Conservation (phyloP, 139 green algal genomes). For the Edaphochlamys debaryana region DNA sequence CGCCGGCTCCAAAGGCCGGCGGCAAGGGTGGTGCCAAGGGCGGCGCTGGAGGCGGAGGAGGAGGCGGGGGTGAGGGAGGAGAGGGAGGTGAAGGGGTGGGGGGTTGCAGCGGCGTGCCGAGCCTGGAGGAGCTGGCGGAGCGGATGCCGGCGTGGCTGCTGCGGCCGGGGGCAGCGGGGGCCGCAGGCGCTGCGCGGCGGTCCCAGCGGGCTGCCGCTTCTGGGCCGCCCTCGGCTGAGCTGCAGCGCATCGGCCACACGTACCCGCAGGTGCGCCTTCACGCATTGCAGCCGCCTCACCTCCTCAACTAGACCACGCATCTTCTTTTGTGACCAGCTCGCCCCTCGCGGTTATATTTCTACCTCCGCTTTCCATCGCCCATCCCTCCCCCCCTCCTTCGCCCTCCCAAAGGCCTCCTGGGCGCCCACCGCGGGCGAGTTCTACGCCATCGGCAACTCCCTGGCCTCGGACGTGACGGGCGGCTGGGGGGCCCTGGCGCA, state of each 20-base stretch:
- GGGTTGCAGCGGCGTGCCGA: not conserved
- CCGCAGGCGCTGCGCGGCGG: no score
- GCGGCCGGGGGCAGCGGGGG: no score
- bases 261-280: no score
- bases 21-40: not conserved
- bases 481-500: not conserved
- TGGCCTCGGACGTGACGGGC: conserved; percentile 22
- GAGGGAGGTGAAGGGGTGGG: not conserved
- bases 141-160: conserved; percentile 10
- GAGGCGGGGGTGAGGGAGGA: no score
- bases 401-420: conserved; percentile 16
- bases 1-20: not conserved
- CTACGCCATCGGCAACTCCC: conserved; percentile 46
- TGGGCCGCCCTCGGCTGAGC: not conserved
- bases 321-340: no score
- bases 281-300: no score
- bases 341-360: no score
- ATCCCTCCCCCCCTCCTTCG: no score
- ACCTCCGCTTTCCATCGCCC: no score
- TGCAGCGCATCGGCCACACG: conserved; percentile 31
- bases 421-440: conserved; percentile 25
- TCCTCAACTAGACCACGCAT: no score
- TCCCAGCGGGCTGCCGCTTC: not conserved
- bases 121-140: conserved; percentile 4
- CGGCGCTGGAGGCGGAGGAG: no score